Evolutionary conservation across 163 green algal species (phyloP), one percentile per base, ranked within the genome.

Genomic region (Coccomyxa subellipsoidea): DNA sequence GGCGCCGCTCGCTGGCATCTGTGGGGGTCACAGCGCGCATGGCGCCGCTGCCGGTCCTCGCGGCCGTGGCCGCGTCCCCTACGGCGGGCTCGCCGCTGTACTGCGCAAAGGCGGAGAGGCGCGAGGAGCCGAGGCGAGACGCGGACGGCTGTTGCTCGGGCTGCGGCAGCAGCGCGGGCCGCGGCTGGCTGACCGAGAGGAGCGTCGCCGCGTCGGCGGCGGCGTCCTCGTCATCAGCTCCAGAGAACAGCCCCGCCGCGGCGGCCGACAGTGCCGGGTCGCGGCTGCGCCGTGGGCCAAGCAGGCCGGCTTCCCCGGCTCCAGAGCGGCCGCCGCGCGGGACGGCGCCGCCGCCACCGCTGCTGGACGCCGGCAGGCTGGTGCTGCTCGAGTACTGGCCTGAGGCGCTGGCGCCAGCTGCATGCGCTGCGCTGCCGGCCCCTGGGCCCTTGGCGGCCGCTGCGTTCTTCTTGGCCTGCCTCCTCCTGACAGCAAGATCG

Each of bases 381-480:
- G 47, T 59, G 47, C 47, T 59, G 47, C 47, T 59, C 47, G 47
- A 59, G 4, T 59, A 18, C 15, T 59, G 47, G 47, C 47, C 47
- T 18, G 47, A 59, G 23, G 4, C 47, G 23, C 3, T 59, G 47
- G 15, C 47, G 15, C 21, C 23, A 27, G 47, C 47, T 59, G 47
- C 47, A 59, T 59, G 47, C 5, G 47, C 47, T 18, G 5, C 21
- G n/a, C n/a, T n/a, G 47, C 66, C 66, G 29, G 66, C 8, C 32
- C 21, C 66, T 34, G 29, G 29, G 1, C 66, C n/a, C 66, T 73
- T 73, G 21, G 66, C 66, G 4, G 66, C 66, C 5, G 27, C 29
- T 36, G 66, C 66, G 32, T 73, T 73, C 66, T 73, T 73, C 66
- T 73, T 73, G 1, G 66, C 66, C 66, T 73, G 66, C 7, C 66